Evolutionary conservation across 768 basidiomycete genomes (phyloP).

Genomic region (Tricholoma matsutake): DNA sequence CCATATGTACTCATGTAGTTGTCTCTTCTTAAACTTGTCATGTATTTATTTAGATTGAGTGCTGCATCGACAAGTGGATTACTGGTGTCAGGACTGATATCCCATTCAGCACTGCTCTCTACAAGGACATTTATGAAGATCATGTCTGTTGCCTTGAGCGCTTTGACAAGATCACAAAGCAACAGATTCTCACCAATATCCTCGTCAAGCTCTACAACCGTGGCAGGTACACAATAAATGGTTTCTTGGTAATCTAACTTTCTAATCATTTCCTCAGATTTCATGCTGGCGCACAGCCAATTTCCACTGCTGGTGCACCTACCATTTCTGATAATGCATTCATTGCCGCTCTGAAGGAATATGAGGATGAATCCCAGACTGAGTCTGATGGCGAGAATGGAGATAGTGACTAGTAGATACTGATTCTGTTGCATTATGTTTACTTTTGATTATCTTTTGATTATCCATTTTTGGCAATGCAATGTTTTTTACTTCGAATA

Average conservation of each 20-base stretch:
- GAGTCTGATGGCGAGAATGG: neutral
- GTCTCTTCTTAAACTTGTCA: neutral
- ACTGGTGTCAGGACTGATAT: constrained; percentile 9
- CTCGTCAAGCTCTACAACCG: neutral
- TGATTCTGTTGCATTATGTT: neutral
- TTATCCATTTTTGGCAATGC: neutral
- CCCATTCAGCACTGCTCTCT: constrained; percentile 11
- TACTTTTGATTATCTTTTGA: neutral
- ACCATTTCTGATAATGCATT: neutral
- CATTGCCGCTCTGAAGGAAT: neutral
- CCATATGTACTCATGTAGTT: constrained; percentile 3
- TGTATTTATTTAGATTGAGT: neutral
- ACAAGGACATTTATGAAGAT: constrained; percentile 4
- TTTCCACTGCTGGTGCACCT: neutral
- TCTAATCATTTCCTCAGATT: neutral
- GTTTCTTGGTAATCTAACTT: neutral
- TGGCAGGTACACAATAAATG: neutral
- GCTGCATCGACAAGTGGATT: too few relatives aligned
- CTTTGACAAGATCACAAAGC: neutral
- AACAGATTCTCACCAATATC: neutral
- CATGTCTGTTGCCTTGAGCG: neutral
- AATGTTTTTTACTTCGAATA: neutral
- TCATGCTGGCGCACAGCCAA: neutral
- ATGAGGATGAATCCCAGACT: neutral
- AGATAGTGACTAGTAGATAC: neutral